Evolutionary conservation across 2,329 filamentous ascomycete species (phyloP).

Genomic region (Chrysoporthe deuterocubensis): DNA sequence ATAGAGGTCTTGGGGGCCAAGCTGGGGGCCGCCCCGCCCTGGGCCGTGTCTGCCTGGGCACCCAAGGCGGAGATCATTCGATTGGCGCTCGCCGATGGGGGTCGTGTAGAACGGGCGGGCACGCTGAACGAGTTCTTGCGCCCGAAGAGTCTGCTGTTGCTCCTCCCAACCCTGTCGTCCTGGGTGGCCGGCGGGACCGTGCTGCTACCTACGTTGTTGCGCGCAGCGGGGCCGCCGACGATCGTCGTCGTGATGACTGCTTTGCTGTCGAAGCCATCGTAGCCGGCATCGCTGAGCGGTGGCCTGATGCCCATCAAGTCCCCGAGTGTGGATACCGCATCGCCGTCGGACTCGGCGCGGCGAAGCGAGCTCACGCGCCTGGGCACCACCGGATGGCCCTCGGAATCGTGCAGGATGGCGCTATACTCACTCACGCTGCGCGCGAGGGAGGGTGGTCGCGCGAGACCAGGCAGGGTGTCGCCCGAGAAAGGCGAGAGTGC

Average conservation of each 20-base stretch:
- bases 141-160: slow-evolving; percentile 19
- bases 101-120: slow-evolving; percentile 23
- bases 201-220: not conserved
- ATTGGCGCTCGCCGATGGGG: not conserved
- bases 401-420: slow-evolving; percentile 17
- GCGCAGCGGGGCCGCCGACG: slow-evolving; percentile 1
- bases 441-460: slow-evolving; percentile 14
- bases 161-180: slow-evolving; percentile 6
- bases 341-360: slow-evolving; percentile 21
- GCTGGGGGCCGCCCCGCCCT: not conserved
- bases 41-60: not conserved
- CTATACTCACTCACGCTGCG: slow-evolving; percentile 26
- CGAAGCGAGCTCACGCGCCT: slow-evolving; percentile 22
- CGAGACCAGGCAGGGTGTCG: slow-evolving; percentile 6
- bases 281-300: not conserved
- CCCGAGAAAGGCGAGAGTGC: not conserved
- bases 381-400: slow-evolving; percentile 20
- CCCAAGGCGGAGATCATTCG: not conserved
- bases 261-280: slow-evolving; percentile 1
- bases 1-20: not conserved
- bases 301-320: slow-evolving; percentile 19
- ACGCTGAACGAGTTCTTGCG: slow-evolving; percentile 26
- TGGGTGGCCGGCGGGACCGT: not conserved
- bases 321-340: slow-evolving; percentile 24
- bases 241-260: slow-evolving; percentile 22